Base-by-base conservation (phyloP, 805 yeast genomes). In the Millerozyma miso region DNA sequence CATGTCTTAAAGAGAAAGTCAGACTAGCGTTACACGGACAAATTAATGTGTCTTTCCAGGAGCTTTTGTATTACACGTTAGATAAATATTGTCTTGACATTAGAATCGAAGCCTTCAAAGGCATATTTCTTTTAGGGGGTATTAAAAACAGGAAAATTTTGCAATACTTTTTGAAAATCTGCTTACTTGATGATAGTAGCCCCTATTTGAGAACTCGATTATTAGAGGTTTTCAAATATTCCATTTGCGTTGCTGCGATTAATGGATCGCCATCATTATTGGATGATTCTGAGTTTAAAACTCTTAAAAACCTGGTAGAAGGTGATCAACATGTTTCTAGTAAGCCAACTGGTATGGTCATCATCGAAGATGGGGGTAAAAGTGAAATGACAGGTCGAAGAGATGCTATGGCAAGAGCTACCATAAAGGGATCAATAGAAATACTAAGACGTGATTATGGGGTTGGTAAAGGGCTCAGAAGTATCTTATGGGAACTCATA, bases 51-150 rank as follows among this genome's bases (percentile, higher is more conserved):
- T 57, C 78, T 17, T 71, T 80, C 47, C 75, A 77, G 48, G 83
- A 83, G 44, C 56, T 83, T 43, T 53, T 85, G 31, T 65, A 72
- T 38, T 74, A 73, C 52, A 78, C 90, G 0, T 63, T 67, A 35
- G 64, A 71, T 0, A 65, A 61, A n/a, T 68, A 67, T 43, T 62
- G 70, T 5, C 63, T 68, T 17, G 81, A 79, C 17, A 73, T 87
- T 0, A 63, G 95, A 34, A 53, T 84, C 7, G 74, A 75, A 19
- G 90, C 96, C 0, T 82, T 87, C 56, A 75, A 77, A 43, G 85
- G 88, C 0, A 55, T 93, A 23, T 65, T 93, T 40, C 52, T 75
- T 3, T 64, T 87, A 37, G 97, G 97, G 16, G 97, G 93, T 1
- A 60, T 90, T 48, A 82, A 81, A 45, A 86, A 87, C 52, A 60